Evolutionary conservation across 768 basidiomycete species (phyloP), one percentile per base, ranked within the genome.

Genomic region (Arthromyces matolae): DNA sequence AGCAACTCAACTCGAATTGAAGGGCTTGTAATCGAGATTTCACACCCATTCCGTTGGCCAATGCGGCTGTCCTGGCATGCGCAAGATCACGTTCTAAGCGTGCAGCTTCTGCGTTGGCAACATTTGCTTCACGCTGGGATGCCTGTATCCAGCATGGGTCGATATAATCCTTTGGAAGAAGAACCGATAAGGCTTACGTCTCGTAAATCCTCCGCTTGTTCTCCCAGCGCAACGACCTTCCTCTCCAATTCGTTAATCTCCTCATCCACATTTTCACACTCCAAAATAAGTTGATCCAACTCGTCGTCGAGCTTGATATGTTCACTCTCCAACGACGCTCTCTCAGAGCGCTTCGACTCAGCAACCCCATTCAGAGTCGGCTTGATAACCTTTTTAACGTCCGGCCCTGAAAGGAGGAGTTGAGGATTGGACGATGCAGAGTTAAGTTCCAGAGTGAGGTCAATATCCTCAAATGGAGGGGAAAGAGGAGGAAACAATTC

Each of bases 391-490:
- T 79, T 82, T 38, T 83, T 76, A 47, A 93, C 77, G 50, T 91
- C 85, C 10, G 79, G 70, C 2, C 89, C 92, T 3, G 69, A 60
- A 3, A 90, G 68, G 19, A 96, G 69, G 39, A 83, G 77, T 39
- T 81, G 79, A 5, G 83, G 79, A 59, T 85, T 85, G 14, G 87
- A 73, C 22, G 79, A 72, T 1, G 89, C 89, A 2, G 86, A 76
- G 64, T 94, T 91, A 32, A 96, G 68, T 55, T 93, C 86, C 50
- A 97, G 70, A 0, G 77, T 80, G 41, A 95, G 86, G 58, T 92
- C 84, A 35, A 89, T 69, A 49, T 84, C 73, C 52, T 86, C 73
- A 58, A 85, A 78, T 28, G 89, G 87, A 18, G 79, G 71, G 3
- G 84, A 75, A 2, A 89, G 79, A 2, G 83, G 84, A 1, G 89